phyloP scores from a whole-genome alignment of 352 stramenopile genomes.

The Globisporangium nunn region DNA sequence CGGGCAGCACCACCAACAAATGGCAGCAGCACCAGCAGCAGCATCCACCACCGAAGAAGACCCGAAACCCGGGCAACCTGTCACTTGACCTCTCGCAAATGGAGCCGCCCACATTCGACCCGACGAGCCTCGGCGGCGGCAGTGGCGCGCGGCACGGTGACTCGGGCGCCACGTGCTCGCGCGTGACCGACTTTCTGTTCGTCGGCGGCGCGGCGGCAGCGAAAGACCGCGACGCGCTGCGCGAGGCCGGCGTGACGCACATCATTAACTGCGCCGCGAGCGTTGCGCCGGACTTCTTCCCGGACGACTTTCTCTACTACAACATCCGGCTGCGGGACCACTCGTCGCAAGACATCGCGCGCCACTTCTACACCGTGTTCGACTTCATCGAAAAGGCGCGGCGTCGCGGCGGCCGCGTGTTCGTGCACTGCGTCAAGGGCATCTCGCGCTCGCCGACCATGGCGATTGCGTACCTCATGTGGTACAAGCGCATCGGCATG shows the following conservation, averaged over 20 bases:
- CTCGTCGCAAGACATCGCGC: conserved; percentile 76
- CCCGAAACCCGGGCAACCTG: conserved; percentile 73
- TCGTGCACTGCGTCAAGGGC: conserved; percentile 85
- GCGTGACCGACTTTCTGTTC: conserved; percentile 83
- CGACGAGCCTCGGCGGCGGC: conserved; percentile 8
- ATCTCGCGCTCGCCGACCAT: conserved; percentile 86
- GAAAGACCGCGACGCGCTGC: conserved; percentile 67
- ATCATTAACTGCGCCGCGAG: conserved; percentile 86
- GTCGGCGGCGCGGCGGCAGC: conserved; percentile 77
- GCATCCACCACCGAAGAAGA: conserved; percentile 27
- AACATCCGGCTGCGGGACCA: conserved; percentile 86
- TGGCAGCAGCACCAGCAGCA: conserved; percentile 6
- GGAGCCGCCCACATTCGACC: conserved; percentile 32
- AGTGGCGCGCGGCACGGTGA: conserved; percentile 33
- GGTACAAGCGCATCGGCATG: conserved; percentile 76
- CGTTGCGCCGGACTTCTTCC: conserved; percentile 68
- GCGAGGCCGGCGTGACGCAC: conserved; percentile 77
- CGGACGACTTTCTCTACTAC: conserved; percentile 78
- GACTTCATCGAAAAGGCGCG: conserved; percentile 84
- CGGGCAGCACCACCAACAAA: too few relatives aligned
- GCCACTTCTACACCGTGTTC: conserved; percentile 85
- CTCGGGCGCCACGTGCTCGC: conserved; percentile 65
- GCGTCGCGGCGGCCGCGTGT: conserved; percentile 58
- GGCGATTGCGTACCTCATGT: conserved; percentile 88
- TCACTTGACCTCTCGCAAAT: conserved; percentile 78